Evolutionary conservation across 2,329 filamentous ascomycete species (phyloP), one percentile per base, ranked within the genome.

Genomic region (Hypoxylon rubiginosum): DNA sequence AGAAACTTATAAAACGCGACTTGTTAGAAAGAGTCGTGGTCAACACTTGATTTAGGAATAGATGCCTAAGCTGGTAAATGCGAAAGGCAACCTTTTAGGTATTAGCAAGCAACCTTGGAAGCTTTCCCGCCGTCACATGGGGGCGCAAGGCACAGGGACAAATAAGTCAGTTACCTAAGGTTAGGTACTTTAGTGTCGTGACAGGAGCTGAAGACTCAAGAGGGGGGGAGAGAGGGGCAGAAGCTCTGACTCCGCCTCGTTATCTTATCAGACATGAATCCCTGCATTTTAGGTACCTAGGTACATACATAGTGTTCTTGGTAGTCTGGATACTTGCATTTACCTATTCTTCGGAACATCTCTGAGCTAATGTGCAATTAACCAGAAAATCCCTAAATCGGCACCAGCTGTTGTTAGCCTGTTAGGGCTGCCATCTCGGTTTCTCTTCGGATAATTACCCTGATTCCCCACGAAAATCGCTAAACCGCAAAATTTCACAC

Each of bases 401-500:
- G 36, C 51, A 52, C 24, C 24, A 39, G 34, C 34, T 39, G 34
- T 36, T 36, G 24, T 26, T 41, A 41, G 36, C 15, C n/a, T 21
- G 39, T 57, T 71, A 67, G 66, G 68, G 68, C 60, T 64, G 43
- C 53, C 28, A 24, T 61, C 51, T 69, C 74, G 74, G 74, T 53
- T 72, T 46, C 66, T 75, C 73, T 71, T 75, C 74, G 74, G 74
- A 64, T 64, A 70, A 56, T 58, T 67, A 68, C 60, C 69, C 51
- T 62, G 58, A 64, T 65, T 71, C 70, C 66, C 64, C 73, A 74
- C 73, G 72, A 75, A 74, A 73, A 70, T 71, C 58, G 62, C 28
- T 58, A 65, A 72, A 72, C 67, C 73, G 66, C 46, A 72, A 71
- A 75, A 73, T 71, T 73, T 69, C 61, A 60, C 60, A 72, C 57